A percentile compares a stretch with the other conserved stretches of the same genome.
phyloP scores from a whole-genome alignment of 1,284 basidiomycete species.

The Mycena citricolor region DNA sequence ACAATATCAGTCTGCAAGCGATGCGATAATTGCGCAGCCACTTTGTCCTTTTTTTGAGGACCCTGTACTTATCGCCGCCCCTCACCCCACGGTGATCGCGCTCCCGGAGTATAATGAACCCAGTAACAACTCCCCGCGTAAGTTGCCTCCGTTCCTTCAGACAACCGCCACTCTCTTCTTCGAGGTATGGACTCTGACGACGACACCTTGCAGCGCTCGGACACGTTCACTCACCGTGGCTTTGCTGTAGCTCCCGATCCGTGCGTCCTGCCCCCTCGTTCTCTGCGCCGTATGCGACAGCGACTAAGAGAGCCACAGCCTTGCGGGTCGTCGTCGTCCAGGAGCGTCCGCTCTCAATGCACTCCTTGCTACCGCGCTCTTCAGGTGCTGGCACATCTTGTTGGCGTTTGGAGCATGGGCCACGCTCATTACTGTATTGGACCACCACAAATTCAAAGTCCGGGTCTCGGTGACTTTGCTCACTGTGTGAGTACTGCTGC shows the following conservation, averaged over 20 bases:
- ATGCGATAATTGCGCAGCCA: too few relatives aligned
- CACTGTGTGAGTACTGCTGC: conserved; percentile 50
- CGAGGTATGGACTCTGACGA: too few relatives aligned
- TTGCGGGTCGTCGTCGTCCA: conserved; percentile 40
- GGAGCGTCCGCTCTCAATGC: conserved; percentile 47
- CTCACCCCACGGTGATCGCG: too few relatives aligned
- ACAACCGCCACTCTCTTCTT: too few relatives aligned
- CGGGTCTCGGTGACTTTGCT: conserved; percentile 52
- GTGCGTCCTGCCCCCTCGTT: conserved; percentile 16
- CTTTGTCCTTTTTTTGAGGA: too few relatives aligned
- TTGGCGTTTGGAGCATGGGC: conserved; percentile 63
- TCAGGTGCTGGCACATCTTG: conserved; percentile 68
- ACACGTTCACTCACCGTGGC: conserved; percentile 23
- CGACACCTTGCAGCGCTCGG: conserved; percentile 15
- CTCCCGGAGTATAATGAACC: too few relatives aligned
- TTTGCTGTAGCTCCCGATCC: conserved; percentile 26
- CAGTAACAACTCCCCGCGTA: too few relatives aligned
- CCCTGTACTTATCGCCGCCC: too few relatives aligned
- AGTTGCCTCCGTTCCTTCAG: too few relatives aligned
- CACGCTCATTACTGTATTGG: conserved; percentile 52
- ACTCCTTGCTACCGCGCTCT: conserved; percentile 59
- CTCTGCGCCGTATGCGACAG: background rate
- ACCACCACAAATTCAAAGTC: conserved; percentile 44
- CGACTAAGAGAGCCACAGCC: conserved; percentile 27
- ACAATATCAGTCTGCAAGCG: too few relatives aligned